Evolutionary conservation across 805 yeast species (phyloP).

Genomic region (Kluyveromyces wickerhamii): DNA sequence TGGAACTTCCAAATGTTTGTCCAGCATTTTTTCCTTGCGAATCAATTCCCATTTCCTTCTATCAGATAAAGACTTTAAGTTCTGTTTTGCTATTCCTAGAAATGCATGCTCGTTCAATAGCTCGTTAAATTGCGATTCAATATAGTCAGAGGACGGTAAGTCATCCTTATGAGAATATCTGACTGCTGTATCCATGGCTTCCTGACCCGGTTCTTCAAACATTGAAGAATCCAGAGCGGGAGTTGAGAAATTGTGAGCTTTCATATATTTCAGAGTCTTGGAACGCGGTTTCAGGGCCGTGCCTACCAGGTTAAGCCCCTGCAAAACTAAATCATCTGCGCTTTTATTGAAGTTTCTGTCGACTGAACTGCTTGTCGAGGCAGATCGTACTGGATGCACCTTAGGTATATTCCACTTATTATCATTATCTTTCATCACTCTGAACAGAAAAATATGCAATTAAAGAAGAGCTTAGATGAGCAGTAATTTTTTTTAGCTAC

Average conservation of each 20-base stretch:
- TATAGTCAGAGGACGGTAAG: constrained; percentile 15
- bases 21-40: constrained; percentile 12
- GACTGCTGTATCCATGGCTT: too few relatives aligned
- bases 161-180: background rate
- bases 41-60: constrained; percentile 27
- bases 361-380: background rate
- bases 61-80: constrained; percentile 16
- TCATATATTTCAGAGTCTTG: background rate
- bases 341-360: too few relatives aligned
- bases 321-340: constrained; percentile 1
- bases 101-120: constrained; percentile 19
- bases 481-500: too few relatives aligned
- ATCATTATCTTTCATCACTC: too few relatives aligned
- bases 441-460: too few relatives aligned
- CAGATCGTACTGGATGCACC: constrained; percentile 1
- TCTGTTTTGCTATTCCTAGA: constrained; percentile 23
- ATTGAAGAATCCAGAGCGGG: constrained; percentile 1
- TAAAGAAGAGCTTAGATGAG: too few relatives aligned
- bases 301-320: constrained; percentile 3
- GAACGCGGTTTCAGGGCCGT: constrained; percentile 1
- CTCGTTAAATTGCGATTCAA: constrained; percentile 17
- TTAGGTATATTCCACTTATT: too few relatives aligned
- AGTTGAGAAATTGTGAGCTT: constrained; percentile 2
- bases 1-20: constrained; percentile 2
- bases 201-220: background rate